Base-by-base conservation (phyloP, 768 basidiomycete species). In the Amanita rubescens region DNA sequence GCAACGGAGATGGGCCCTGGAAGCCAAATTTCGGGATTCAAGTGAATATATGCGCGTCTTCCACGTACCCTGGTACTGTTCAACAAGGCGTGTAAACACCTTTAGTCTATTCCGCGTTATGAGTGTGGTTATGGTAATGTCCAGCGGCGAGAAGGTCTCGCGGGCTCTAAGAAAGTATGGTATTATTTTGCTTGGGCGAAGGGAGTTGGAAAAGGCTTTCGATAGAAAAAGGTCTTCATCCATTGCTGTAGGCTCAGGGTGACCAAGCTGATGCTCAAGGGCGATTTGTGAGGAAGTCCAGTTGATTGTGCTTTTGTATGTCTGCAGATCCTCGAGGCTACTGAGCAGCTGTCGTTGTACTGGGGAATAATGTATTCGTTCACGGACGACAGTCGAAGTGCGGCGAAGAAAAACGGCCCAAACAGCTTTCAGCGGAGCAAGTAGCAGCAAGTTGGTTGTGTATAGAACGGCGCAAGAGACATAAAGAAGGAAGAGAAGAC, bases 1-100 rank as follows among this genome's bases (percentile, higher is more conserved):
- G 90, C 82, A 2, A 85, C 91, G 14, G 91, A 93, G 55, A 94
- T 82, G 0, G 91, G 91, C 15, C 90, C 90, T 90, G 44, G 6
- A 27, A 12, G 45, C 35, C 33, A 39, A 19, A 46, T 60, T 57
- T 41, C 11, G 37, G 7, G 15, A 53, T 32, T 17, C 24, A 6
- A 24, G 17, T 11, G 44, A 11, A 54, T 42, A 43, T 42, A 52
- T 44, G 30, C 41, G 30, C 34, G 30, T 14, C 32, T 41, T 44
- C 4, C 15, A 46, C 34, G 35, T 34, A 87, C 90, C 90, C 73
- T 79, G 74, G 65, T 93, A 91, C n/a, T 76, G 79, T 63, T 83
- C 78, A 5, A 84, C 85, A n/a, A 93, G 72, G 45, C 81, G 76
- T 17, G 75, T 73, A 59, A 93, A 81, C 27, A 85, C 85, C 42